phyloP scores from a whole-genome alignment of 192 early-diverging fungal genomes.

The Linnemannia zychae region DNA sequence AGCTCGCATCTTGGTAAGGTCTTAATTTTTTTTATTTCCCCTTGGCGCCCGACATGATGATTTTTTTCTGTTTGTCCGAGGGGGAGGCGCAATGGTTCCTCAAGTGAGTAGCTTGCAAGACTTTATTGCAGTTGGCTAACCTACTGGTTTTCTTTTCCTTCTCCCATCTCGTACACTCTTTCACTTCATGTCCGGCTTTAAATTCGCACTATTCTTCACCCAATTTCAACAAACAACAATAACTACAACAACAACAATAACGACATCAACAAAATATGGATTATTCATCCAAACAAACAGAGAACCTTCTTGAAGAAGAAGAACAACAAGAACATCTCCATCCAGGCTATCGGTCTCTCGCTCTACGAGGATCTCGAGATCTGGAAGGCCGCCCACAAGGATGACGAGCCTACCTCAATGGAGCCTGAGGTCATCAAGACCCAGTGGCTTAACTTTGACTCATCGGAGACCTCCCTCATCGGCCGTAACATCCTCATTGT shows the following conservation, averaged over 20 bases:
- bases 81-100: no score
- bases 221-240: neutral
- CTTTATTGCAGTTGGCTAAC: neutral
- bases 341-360: constrained; percentile 82
- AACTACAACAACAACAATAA: neutral
- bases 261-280: neutral
- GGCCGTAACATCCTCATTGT: constrained; percentile 83
- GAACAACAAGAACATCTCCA: constrained; percentile 80
- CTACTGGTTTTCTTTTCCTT: neutral
- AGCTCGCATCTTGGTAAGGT: constrained; percentile 56
- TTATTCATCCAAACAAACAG: constrained; percentile 12
- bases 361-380: constrained; percentile 80
- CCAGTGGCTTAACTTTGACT: constrained; percentile 86
- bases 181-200: no score
- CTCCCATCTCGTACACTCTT: no score
- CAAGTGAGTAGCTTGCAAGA: no score
- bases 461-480: constrained; percentile 71
- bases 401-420: constrained; percentile 54
- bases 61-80: neutral
- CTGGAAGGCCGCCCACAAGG: constrained; percentile 44
- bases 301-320: constrained; percentile 80
- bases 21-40: neutral
- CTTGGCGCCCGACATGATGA: neutral
- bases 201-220: neutral
- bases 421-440: constrained; percentile 81